Conservation (phyloP, 2,329 filamentous ascomycete species). For the Colletotrichum lentis region DNA sequence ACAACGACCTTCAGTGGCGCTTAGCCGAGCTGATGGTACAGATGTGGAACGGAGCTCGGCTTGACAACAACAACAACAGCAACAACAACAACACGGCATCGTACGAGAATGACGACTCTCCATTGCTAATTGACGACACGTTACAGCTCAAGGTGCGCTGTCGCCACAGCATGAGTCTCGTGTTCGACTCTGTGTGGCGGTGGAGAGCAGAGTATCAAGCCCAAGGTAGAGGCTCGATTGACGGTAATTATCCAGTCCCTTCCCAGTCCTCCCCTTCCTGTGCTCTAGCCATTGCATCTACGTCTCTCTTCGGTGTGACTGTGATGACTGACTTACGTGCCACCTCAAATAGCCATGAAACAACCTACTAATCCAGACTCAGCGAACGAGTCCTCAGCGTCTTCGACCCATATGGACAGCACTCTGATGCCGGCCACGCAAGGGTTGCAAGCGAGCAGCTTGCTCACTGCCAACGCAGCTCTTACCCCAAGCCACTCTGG, state of each 20-base stretch:
- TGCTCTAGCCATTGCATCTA: slow-evolving; percentile 38
- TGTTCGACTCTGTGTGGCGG: slow-evolving; percentile 86
- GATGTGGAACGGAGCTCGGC: slow-evolving; percentile 78
- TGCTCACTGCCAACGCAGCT: slow-evolving; percentile 60
- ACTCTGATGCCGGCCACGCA: slow-evolving; percentile 63
- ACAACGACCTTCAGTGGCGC: slow-evolving; percentile 81
- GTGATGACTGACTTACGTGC: slow-evolving; percentile 43
- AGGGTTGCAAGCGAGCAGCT: slow-evolving; percentile 56
- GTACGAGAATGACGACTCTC: slow-evolving; percentile 58
- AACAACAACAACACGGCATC: slow-evolving; percentile 55
- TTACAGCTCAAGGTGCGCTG: slow-evolving; percentile 84
- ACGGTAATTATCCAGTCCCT: slow-evolving; percentile 63
- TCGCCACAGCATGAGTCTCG: slow-evolving; percentile 83
- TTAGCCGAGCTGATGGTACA: slow-evolving; percentile 87
- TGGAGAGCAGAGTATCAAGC: slow-evolving; percentile 84
- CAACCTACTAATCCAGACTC: slow-evolving; percentile 88
- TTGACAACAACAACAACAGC: slow-evolving; percentile 58
- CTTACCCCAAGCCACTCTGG: slow-evolving; percentile 61
- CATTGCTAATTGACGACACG: slow-evolving; percentile 70
- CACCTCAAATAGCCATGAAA: slow-evolving; percentile 68
- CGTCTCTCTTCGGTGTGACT: slow-evolving; percentile 40
- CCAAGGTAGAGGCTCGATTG: slow-evolving; percentile 72
- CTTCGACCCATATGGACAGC: slow-evolving; percentile 70
- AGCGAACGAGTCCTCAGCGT: slow-evolving; percentile 74
- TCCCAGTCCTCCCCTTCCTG: slow-evolving; percentile 9